Evolutionary conservation across 2,329 filamentous ascomycete genomes (phyloP), one percentile per base, ranked within the genome.

Genomic region (Paracorniculantispora psalliotae): DNA sequence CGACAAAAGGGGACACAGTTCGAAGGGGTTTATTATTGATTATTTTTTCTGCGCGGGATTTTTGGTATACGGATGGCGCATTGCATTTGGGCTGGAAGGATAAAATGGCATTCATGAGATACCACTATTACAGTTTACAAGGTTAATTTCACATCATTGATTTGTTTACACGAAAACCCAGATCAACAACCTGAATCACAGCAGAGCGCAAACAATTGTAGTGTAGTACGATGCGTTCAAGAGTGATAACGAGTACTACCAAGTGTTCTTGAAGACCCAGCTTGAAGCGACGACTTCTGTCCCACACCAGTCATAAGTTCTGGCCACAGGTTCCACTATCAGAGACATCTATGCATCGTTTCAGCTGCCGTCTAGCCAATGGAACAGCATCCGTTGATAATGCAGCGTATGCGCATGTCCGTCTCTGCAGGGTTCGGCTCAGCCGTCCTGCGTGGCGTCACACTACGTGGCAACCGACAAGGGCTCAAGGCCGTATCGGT

Each of bases 41-140:
- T 47, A 2, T 26, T 37, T 12, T 30, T 23, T 13, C 19, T 44
- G n/a, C 2, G 41, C n/a, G 46, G 33, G 19, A 21, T 25, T 46
- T 23, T 33, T 46, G 5, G 23, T 33, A 28, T 25, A 28, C 19
- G 21, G 33, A 43, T 13, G 46, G 54, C 54, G 54, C 21, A 39
- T 57, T 17, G 39, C 44, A 43, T 49, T 57, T 41, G 35, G 44
- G 46, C 49, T 19, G 23, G 12, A 19, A 7, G 23, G 52, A 33
- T 30, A 15, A 4, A 48, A 39, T 19, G 23, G 35, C 19, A 26
- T 26, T 35, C n/a, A 30, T 30, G 10, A 55, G 41, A 55, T 55
- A 55, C 52, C 52, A 55, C 41, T n/a, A n/a, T n/a, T n/a, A n/a
- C n/a, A n/a, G 23, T 30, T 37, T 55, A 47, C 26, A 55, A 55